Percentiles rank a stretch among this genome's conserved stretches.
Evolutionary conservation across 208 protist genomes (phyloP).

Genomic region (Strigomonas culicis): DNA sequence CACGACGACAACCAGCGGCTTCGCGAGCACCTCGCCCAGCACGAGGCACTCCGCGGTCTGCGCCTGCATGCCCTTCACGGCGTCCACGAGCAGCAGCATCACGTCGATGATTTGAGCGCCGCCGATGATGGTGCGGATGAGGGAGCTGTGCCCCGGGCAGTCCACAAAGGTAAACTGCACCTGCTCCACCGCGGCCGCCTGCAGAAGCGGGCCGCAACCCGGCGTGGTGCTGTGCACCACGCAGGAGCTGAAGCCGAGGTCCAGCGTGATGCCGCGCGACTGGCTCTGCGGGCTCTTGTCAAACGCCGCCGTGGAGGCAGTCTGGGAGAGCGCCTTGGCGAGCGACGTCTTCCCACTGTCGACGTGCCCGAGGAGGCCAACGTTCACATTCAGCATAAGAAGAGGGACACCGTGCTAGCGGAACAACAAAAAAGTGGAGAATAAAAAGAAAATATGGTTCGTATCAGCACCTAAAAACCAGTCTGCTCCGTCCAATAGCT

Average conservation of each 20-base stretch:
- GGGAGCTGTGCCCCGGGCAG: slow-evolving; percentile 97
- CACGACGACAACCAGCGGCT: slow-evolving; percentile 92
- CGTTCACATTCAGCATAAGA: slow-evolving; percentile 90
- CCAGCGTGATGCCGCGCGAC: slow-evolving; percentile 96
- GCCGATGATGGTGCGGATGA: slow-evolving; percentile 98
- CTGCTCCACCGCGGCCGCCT: slow-evolving; percentile 17
- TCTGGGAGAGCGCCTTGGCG: slow-evolving; percentile 90
- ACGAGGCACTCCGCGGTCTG: slow-evolving; percentile 97
- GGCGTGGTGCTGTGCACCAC: slow-evolving; percentile 7
- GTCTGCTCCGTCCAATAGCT: no score
- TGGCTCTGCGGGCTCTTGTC: slow-evolving; percentile 97
- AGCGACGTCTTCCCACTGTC: slow-evolving; percentile 97
- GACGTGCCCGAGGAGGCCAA: slow-evolving; percentile 96
- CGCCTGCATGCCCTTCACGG: slow-evolving; percentile 97
- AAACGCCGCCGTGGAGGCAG: slow-evolving; percentile 94
- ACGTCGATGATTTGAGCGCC: slow-evolving; percentile 98
- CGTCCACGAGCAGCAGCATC: slow-evolving; percentile 97
- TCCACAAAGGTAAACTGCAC: slow-evolving; percentile 96
- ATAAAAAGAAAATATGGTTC: no score
- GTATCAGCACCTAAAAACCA: no score
- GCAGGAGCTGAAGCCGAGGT: slow-evolving; percentile 97
- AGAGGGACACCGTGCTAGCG: no score
- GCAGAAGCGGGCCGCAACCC: slow-evolving; percentile 20
- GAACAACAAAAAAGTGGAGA: no score
- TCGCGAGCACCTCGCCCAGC: slow-evolving; percentile 71